These are phyloP conservation scores for Plectranthus barbatus DNA, from an alignment of 257 asterid genomes.

Conservation along the genomic window DNA sequence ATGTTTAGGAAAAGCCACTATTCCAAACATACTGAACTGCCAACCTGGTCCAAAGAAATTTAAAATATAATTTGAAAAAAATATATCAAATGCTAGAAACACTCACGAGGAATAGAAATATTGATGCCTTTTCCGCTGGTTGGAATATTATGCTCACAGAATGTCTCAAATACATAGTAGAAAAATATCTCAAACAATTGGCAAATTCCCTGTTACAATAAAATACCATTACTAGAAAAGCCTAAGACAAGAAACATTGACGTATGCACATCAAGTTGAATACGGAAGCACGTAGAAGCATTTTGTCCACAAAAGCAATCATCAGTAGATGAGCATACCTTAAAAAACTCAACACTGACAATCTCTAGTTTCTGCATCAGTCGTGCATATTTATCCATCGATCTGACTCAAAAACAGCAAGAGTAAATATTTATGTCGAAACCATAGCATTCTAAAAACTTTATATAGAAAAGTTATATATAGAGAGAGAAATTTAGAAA, in stretches of 20 bases:
- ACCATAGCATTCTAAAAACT: constrained; percentile 8
- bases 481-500: too few species aligned
- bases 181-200: constrained; percentile 92
- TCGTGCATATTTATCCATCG: constrained; percentile 95
- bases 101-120: constrained; percentile 69
- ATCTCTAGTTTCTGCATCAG: constrained; percentile 96
- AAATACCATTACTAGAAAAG: constrained; percentile 3
- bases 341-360: constrained; percentile 81
- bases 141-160: constrained; percentile 49
- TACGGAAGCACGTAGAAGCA: constrained; percentile 8
- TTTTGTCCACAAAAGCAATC: constrained; percentile 6
- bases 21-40: constrained; percentile 8
- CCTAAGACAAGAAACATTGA: neutral
- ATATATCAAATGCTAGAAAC: constrained; percentile 5
- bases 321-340: constrained; percentile 39
- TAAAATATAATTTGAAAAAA: neutral
- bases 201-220: constrained; percentile 67
- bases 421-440: constrained; percentile 14
- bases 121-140: constrained; percentile 53
- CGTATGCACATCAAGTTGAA: neutral
- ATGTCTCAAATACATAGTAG: constrained; percentile 72
- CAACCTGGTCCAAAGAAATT: neutral
- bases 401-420: constrained; percentile 39
- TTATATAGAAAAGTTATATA: too few species aligned
- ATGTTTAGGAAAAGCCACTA: constrained; percentile 15